Percentiles rank a stretch among this genome's conserved stretches.
Conservation (phyloP, 1,139 yeast species). For the Hansenula lynferdii region DNA sequence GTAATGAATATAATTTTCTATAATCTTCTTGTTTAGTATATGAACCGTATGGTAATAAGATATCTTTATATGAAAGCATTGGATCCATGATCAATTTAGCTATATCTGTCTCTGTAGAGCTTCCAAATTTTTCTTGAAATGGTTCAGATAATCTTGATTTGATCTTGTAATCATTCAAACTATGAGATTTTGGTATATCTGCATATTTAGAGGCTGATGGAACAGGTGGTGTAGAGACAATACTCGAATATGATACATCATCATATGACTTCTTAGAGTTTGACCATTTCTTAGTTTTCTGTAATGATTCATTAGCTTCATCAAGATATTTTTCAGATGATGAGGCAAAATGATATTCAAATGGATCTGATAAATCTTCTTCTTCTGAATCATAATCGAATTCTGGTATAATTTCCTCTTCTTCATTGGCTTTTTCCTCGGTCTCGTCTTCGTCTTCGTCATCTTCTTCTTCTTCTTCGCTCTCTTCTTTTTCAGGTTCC, state of each 20-base stretch:
- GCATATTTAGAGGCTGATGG: constrained; percentile 8
- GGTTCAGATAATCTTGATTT: constrained; percentile 26
- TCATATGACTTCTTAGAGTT: constrained; percentile 9
- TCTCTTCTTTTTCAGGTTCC: constrained; percentile 22
- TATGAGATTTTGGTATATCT: constrained; percentile 14
- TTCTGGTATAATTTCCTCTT: constrained; percentile 14
- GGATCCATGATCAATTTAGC: constrained; percentile 45
- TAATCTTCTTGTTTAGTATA: constrained; percentile 41
- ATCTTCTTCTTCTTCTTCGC: constrained; percentile 23
- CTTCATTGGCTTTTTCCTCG: no score
- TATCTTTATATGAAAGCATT: constrained; percentile 69
- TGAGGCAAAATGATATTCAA: constrained; percentile 67
- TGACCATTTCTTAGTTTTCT: constrained; percentile 11
- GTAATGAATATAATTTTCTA: constrained; percentile 62
- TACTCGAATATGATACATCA: constrained; percentile 9
- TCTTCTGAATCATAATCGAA: constrained; percentile 21
- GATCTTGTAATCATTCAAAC: constrained; percentile 27
- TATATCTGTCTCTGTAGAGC: constrained; percentile 15
- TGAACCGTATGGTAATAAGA: constrained; percentile 56
- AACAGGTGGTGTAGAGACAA: constrained; percentile 16
- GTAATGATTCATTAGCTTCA: constrained; percentile 15
- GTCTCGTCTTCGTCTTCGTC: constrained; percentile 16
- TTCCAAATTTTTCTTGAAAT: constrained; percentile 18
- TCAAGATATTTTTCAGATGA: constrained; percentile 41
- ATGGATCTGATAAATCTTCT: constrained; percentile 50